Conservation (phyloP, 208 protist species). For the Crithidia sp. region DNA sequence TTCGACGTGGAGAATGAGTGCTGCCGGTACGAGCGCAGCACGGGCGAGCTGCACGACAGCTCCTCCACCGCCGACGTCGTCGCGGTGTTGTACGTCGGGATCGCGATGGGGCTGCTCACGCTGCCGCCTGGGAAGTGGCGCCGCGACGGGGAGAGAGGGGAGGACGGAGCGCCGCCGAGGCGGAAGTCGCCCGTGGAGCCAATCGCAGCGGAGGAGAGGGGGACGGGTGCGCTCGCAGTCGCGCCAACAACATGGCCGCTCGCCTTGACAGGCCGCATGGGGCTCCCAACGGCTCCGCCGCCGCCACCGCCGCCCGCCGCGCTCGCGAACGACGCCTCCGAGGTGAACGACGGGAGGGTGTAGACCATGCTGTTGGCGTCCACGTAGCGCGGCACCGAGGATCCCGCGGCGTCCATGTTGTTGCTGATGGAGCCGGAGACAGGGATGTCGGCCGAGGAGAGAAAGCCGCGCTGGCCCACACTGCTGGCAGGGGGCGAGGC, state of each 20-base stretch:
- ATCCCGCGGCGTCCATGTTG: conserved; percentile 8
- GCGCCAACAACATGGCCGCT: not conserved
- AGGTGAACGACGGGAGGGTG: conserved; percentile 32
- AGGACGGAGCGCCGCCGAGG: conserved; percentile 30
- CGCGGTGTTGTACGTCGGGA: conserved; percentile 56
- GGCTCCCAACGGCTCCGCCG: conserved; percentile 5
- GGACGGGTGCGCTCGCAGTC: conserved; percentile 3
- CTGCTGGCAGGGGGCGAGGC: not conserved
- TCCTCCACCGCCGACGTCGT: conserved; percentile 34
- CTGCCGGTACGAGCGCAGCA: conserved; percentile 74
- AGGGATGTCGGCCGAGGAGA: conserved; percentile 6
- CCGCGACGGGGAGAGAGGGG: conserved; percentile 34
- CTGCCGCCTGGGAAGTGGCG: conserved; percentile 26
- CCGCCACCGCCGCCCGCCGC: not conserved
- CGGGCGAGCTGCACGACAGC: conserved; percentile 46
- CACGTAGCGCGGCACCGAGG: conserved; percentile 50
- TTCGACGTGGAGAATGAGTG: conserved; percentile 53
- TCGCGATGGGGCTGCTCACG: conserved; percentile 35
- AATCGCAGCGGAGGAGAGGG: conserved; percentile 8
- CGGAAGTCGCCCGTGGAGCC: conserved; percentile 32
- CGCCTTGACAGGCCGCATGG: not conserved
- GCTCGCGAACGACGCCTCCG: conserved; percentile 7
- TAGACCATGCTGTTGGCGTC: conserved; percentile 54
- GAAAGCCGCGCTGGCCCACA: not conserved
- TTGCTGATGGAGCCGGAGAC: conserved; percentile 12